Conservation (phyloP, 495 filamentous ascomycete species). For the Hyaloscypha bicolor region DNA sequence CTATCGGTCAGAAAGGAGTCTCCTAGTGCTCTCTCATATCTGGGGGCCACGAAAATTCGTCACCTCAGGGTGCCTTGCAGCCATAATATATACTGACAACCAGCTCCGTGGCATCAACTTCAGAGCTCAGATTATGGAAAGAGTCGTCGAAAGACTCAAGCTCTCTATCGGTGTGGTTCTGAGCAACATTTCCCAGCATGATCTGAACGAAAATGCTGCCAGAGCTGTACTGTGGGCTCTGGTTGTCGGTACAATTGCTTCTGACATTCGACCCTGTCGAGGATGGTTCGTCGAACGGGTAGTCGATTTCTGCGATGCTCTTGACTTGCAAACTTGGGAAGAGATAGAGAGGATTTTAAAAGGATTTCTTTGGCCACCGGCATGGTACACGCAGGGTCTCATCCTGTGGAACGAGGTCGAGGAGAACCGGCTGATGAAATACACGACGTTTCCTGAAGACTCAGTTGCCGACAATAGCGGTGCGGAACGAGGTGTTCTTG, state of each 20-base stretch:
- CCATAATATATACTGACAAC: constrained; percentile 17
- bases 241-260: constrained; percentile 11
- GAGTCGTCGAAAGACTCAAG: constrained; percentile 11
- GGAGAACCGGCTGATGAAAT: background rate
- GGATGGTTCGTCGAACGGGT: constrained; percentile 15
- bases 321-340: constrained; percentile 16
- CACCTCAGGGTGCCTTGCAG: constrained; percentile 12
- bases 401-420: constrained; percentile 12
- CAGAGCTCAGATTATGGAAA: constrained; percentile 14
- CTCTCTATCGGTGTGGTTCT: constrained; percentile 12
- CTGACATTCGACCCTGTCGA: background rate
- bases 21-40: constrained; percentile 10
- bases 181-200: background rate
- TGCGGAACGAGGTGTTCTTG: background rate
- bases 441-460: background rate
- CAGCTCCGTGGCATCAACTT: constrained; percentile 15
- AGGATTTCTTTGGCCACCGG: constrained; percentile 13
- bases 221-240: constrained; percentile 19
- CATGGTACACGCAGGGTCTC: constrained; percentile 5
- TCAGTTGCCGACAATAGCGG: background rate
- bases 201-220: background rate
- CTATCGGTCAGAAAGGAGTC: constrained; percentile 15
- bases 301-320: constrained; percentile 5
- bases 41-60: constrained; percentile 19
- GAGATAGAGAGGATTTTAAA: constrained; percentile 7